Percentiles rank a stretch among this genome's conserved stretches.
Conservation (phyloP, 495 filamentous ascomycete genomes). For the Cercophora newfieldiana region DNA sequence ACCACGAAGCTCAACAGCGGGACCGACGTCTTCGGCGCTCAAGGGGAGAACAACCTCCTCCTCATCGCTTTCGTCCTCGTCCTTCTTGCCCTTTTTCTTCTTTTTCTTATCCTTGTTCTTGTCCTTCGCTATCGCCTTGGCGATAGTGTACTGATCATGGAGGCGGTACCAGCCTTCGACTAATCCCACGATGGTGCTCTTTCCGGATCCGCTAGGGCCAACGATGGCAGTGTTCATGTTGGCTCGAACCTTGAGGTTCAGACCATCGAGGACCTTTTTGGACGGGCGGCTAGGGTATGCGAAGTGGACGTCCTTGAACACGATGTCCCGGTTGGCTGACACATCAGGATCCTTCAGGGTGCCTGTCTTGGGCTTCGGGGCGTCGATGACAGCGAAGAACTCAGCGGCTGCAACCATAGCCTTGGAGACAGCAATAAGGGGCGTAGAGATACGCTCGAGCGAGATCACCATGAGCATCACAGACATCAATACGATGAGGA, state of each 20-base stretch:
- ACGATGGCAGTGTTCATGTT: slow-evolving; percentile 89
- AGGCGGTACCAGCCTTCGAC: slow-evolving; percentile 93
- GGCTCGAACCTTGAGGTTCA: slow-evolving; percentile 61
- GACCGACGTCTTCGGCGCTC: slow-evolving; percentile 37
- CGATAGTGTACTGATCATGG: slow-evolving; percentile 48
- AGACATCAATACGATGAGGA: slow-evolving; percentile 55
- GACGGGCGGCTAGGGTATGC: slow-evolving; percentile 69
- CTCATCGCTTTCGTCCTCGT: slow-evolving; percentile 32
- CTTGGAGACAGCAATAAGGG: slow-evolving; percentile 52
- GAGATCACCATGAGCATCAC: slow-evolving; percentile 58
- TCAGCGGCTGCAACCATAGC: slow-evolving; percentile 56
- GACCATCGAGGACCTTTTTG: slow-evolving; percentile 56
- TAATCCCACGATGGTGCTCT: slow-evolving; percentile 88
- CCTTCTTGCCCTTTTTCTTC: slow-evolving; percentile 27
- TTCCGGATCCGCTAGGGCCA: slow-evolving; percentile 80
- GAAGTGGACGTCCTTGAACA: slow-evolving; percentile 61
- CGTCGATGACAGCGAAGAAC: slow-evolving; percentile 60
- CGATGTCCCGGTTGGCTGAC: slow-evolving; percentile 55
- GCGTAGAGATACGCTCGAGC: slow-evolving; percentile 52
- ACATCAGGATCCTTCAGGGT: slow-evolving; percentile 48
- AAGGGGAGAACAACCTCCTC: slow-evolving; percentile 25
- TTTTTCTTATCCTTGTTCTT: slow-evolving; percentile 43
- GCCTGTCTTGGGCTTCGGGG: slow-evolving; percentile 46
- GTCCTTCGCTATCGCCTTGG: slow-evolving; percentile 48
- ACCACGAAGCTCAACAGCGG: slow-evolving; percentile 46